phyloP scores from a whole-genome alignment of 2,329 filamentous ascomycete species.

The Botryosphaeria dothidea region DNA sequence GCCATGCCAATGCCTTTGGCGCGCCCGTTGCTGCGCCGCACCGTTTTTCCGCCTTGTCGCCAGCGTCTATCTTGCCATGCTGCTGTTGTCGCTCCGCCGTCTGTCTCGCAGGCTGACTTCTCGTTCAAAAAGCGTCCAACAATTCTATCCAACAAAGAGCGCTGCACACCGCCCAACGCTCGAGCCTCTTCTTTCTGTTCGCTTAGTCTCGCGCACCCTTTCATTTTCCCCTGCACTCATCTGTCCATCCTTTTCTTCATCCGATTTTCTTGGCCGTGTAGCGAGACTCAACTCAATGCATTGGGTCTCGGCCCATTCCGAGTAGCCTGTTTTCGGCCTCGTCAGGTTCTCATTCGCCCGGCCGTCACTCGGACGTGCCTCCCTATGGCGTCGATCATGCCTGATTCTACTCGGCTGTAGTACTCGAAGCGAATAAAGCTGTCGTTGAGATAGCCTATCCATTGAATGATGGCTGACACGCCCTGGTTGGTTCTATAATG shows the following conservation, averaged over 20 bases:
- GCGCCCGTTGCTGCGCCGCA: neutral
- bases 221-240: neutral
- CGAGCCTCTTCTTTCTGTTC: neutral
- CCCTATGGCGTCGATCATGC: too few relatives aligned
- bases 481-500: too few relatives aligned
- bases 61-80: neutral
- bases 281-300: too few relatives aligned
- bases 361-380: too few relatives aligned
- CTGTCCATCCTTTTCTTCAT: neutral
- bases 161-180: neutral
- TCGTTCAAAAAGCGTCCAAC: neutral
- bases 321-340: too few relatives aligned
- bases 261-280: too few relatives aligned
- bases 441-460: too few relatives aligned
- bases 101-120: neutral
- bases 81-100: neutral
- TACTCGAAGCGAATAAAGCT: too few relatives aligned
- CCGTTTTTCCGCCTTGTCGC: neutral
- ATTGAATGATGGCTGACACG: too few relatives aligned
- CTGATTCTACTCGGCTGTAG: too few relatives aligned
- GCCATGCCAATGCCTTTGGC: neutral
- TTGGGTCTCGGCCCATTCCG: too few relatives aligned
- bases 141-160: neutral
- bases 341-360: too few relatives aligned
- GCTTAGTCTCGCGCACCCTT: neutral